Evolutionary conservation across 2,329 filamentous ascomycete species (phyloP), one percentile per base, ranked within the genome.

Genomic region (Colletotrichum orchidophilum): DNA sequence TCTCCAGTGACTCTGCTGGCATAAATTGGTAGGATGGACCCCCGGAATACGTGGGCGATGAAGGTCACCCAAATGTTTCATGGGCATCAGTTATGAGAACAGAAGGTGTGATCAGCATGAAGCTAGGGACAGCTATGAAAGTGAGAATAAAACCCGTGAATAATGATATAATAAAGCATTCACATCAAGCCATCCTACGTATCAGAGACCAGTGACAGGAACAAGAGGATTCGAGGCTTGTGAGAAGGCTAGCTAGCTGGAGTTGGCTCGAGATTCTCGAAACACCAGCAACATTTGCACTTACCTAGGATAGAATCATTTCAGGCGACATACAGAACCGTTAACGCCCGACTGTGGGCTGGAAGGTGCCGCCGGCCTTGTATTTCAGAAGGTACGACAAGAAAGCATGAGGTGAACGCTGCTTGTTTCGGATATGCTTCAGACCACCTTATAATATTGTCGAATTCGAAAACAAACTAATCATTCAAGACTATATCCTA

Each of bases 131-230:
- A 42, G 13, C 39, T 42, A 42, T 42, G 39, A 42, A 15, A 0
- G 9, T 9, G 15, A 42, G 15, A n/a, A 18, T 18, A 15, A 42
- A 7, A 42, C 39, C n/a, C 39, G 15, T 42, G 0, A 42, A n/a
- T n/a, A 7, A 42, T n/a, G 39, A 15, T 42, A n/a, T 18, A 18
- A n/a, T 0, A 18, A 18, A n/a, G n/a, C 4, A 4, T 8, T 1
- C 39, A n/a, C n/a, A 42, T 18, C 39, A 18, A 42, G 39, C 18
- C 15, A 7, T 42, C n/a, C 15, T 6, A 42, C 7, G n/a, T 18
- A 42, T 18, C 15, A 1, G 1, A 42, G 13, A 42, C 15, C 35
- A 42, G 0, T 5, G 15, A 0, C 15, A 13, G 0, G n/a, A 7
- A 7, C 0, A 18, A 42, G 39, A 39, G 0, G 12, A 18, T 18